Evolutionary conservation across 805 yeast genomes (phyloP).

Genomic region (Candida insectalens): DNA sequence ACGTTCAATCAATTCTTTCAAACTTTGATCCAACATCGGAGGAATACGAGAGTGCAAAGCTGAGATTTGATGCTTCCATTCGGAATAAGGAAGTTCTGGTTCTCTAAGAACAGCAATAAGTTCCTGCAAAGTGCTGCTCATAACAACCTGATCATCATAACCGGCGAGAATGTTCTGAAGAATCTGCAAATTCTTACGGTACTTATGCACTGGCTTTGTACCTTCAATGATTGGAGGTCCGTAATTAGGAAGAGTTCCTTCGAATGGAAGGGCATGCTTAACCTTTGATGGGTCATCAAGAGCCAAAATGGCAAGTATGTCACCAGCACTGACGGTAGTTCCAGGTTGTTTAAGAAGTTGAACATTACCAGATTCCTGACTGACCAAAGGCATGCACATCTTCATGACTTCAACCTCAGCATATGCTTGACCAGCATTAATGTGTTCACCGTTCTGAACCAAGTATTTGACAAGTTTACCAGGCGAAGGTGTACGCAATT

Average conservation of each 20-base stretch:
- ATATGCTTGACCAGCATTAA: conserved; percentile 82
- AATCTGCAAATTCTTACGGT: conserved; percentile 45
- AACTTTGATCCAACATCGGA: conserved; percentile 56
- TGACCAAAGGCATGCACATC: conserved; percentile 96
- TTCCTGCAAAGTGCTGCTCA: conserved; percentile 72
- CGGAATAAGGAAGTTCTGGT: conserved; percentile 82
- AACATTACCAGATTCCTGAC: conserved; percentile 87
- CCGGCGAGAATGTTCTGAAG: conserved; percentile 79
- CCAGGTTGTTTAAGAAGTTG: conserved; percentile 97
- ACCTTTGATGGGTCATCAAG: conserved; percentile 96
- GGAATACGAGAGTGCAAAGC: conserved; percentile 92
- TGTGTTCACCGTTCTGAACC: conserved; percentile 93
- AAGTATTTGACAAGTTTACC: conserved; percentile 92
- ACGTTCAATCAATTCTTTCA: conserved; percentile 60
- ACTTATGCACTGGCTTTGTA: conserved; percentile 73
- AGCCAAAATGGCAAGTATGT: conserved; percentile 87
- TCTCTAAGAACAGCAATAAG: conserved; percentile 67
- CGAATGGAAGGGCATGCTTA: conserved; percentile 91
- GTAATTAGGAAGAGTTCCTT: conserved; percentile 83
- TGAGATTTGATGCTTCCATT: conserved; percentile 79
- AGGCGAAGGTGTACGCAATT: conserved; percentile 96
- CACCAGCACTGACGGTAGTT: conserved; percentile 94
- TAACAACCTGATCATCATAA: conserved; percentile 89
- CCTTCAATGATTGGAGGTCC: conserved; percentile 83
- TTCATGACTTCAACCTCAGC: conserved; percentile 99